Evolutionary conservation across 1,284 basidiomycete genomes (phyloP).

Genomic region (Xanthoconium separans): DNA sequence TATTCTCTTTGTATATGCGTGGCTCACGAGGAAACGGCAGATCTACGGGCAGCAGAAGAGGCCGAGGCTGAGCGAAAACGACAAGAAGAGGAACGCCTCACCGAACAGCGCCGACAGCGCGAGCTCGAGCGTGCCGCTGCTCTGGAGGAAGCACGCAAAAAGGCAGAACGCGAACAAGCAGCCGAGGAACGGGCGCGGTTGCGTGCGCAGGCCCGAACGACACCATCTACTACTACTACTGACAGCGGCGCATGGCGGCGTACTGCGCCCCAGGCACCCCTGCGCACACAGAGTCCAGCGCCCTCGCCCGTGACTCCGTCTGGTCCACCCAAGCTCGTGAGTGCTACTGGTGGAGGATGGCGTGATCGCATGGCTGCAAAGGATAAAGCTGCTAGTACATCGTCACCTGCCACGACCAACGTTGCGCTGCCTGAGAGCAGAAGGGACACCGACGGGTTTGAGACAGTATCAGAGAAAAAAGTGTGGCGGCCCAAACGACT

Average conservation of each 20-base stretch:
- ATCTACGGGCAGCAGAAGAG: constrained; percentile 55
- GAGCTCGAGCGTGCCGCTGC: constrained; percentile 67
- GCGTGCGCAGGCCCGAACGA: constrained; percentile 29
- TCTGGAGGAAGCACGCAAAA: constrained; percentile 56
- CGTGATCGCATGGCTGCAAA: constrained; percentile 52
- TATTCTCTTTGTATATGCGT: neutral
- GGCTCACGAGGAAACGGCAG: constrained; percentile 36
- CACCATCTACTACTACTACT: constrained; percentile 12
- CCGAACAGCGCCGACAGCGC: constrained; percentile 56
- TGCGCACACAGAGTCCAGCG: constrained; percentile 31
- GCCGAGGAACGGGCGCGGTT: constrained; percentile 55
- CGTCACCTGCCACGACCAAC: constrained; percentile 37
- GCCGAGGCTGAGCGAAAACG: constrained; percentile 56
- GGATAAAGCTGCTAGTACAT: constrained; percentile 21
- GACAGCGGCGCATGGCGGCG: constrained; percentile 13
- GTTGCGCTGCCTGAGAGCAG: constrained; percentile 34
- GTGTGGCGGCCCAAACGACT: constrained; percentile 44
- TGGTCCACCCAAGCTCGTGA: constrained; percentile 38
- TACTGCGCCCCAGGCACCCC: constrained; percentile 23
- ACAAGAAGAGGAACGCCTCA: constrained; percentile 58
- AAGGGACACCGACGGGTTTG: constrained; percentile 72
- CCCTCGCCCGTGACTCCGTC: constrained; percentile 31
- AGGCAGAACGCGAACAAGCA: constrained; percentile 79
- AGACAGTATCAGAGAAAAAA: constrained; percentile 49
- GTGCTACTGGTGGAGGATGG: constrained; percentile 43